Conservation (phyloP, 805 yeast species). For the Nakazawaea populi region DNA sequence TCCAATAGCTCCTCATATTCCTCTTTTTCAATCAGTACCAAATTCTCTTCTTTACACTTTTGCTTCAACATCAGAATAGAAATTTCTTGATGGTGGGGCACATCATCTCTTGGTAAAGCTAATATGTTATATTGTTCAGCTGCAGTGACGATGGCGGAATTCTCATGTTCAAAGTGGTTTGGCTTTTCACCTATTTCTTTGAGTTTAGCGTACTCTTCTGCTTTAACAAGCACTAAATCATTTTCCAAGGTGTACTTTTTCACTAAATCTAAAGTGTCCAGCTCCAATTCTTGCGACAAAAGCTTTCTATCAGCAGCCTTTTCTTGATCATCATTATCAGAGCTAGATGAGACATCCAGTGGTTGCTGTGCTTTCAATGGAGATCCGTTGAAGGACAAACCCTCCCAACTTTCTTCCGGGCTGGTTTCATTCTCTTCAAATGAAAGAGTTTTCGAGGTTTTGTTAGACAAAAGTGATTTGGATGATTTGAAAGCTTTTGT, state of each 20-base stretch:
- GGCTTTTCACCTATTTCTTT: background rate
- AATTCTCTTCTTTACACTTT: constrained; percentile 13
- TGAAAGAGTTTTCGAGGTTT: constrained; percentile 12
- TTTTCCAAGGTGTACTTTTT: constrained; percentile 4
- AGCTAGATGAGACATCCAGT: background rate
- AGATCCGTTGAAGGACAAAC: constrained; percentile 11
- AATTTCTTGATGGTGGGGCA: constrained; percentile 7
- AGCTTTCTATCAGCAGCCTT: background rate
- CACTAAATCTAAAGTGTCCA: constrained; percentile 6
- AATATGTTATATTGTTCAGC: constrained; percentile 20
- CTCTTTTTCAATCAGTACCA: constrained; percentile 14
- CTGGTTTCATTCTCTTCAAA: constrained; percentile 17
- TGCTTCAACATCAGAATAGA: constrained; percentile 12
- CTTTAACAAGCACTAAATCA: constrained; percentile 20
- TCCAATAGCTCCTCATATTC: constrained; percentile 20
- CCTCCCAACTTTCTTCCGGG: constrained; percentile 20
- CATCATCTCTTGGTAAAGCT: constrained; percentile 21
- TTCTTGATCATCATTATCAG: constrained; percentile 17
- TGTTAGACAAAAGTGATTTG: constrained; percentile 13
- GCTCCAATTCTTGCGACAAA: constrained; percentile 16
- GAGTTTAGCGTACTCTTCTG: constrained; percentile 15
- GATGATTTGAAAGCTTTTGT: constrained; percentile 10
- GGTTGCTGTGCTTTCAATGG: background rate
- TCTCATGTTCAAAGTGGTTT: constrained; percentile 2
- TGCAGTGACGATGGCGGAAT: constrained; percentile 17